Base-by-base conservation (phyloP, 164 flowering plant genomes). In the Dillenia suffruticosa region DNA sequence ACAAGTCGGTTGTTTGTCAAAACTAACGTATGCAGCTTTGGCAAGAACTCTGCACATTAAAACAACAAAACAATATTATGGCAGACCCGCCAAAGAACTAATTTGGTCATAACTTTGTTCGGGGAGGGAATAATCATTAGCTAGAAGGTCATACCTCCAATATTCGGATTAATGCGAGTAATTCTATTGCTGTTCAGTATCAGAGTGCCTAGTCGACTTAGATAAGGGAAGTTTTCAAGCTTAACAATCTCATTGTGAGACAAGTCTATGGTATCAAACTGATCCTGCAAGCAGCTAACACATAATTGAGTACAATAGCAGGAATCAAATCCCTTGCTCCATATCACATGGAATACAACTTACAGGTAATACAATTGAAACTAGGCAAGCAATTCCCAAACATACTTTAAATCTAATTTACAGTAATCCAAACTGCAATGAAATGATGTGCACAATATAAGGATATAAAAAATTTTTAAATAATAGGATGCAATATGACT, bases 161-260 rank as follows among this genome's bases (percentile, higher is more conserved):
- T 72, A 53, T 81, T 83, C 59, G 90, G 88, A 64, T 82, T 90
- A 68, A 93, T 87, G 22, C 98, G 90, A 17, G 98, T 90, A 60
- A 93, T 85, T 70, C 98, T 83, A 53, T 90, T 93, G 73, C 84
- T 93, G 78, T 87, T 90, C 46, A 93, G 61, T 26, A 93, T 50
- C 82, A 93, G 59, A 46, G 96, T 90, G 40, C 93, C 96, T 58
- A 93, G 75, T 9, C 98, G 85, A 66, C 67, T 82, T 51, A 93
- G 83, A 70, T 75, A 71, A 1, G 98, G 97, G 58, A 93, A 82
- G 70, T 93, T 93, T 65, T 93, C 98, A 46, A 93, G 92, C 84
- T 90, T 93, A 54, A 93, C 98, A 68, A 93, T 90, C 82, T 93
- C 98, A 79, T 93, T 93, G 72, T 93, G 96, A 13, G 97, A 86